Base-by-base conservation (phyloP, 2,329 filamentous ascomycete species). In the Beauveria varroae region DNA sequence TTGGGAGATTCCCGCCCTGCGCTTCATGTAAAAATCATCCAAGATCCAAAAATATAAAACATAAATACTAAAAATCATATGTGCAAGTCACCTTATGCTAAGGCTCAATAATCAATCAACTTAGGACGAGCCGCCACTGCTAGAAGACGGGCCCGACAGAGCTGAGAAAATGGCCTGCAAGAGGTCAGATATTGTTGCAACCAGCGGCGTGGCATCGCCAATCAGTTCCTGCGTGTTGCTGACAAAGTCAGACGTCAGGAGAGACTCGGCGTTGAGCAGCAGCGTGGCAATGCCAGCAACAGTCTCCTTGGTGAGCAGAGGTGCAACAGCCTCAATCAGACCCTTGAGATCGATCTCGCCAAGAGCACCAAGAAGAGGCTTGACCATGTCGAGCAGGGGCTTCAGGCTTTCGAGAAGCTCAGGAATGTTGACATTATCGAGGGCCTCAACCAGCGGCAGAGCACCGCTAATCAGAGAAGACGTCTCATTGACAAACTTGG, bases 141-240 rank as follows among this genome's bases (percentile, higher is more conserved):
- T 41, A 41, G 9, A 24, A 18, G 43, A 9, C 18, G 43, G 5
- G 24, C 46, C 41, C 22, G 44, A 47, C 3, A 61, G 58, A 30
- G 58, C 58, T 3, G 43, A 47, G 44, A 61, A 61, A 30, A 61
- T 55, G n/a, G 58, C 58, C 22, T 49, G 43, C 18, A 61, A 18
- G 9, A 61, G 43, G 51, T 61, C 58, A 16, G 58, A 61, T 20
- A 61, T 20, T 34, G 58, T 61, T 10, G 58, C 58, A 24, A 61
- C 58, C 51, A 61, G 18, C 26, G 74, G 75, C 64, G 75, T 76
- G 3, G 75, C 75, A 61, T 77, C 74, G 28, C 71, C 73, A 65
- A 78, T 78, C 40, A 79, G 66, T 60, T 78, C 76, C 2, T 70
- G 70, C 43, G 76, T 76, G 63, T 79, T 74, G 22, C 71, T 69